Evolutionary conservation across 2,329 filamentous ascomycete genomes (phyloP).

Genomic region (Cordyceps farinosa): DNA sequence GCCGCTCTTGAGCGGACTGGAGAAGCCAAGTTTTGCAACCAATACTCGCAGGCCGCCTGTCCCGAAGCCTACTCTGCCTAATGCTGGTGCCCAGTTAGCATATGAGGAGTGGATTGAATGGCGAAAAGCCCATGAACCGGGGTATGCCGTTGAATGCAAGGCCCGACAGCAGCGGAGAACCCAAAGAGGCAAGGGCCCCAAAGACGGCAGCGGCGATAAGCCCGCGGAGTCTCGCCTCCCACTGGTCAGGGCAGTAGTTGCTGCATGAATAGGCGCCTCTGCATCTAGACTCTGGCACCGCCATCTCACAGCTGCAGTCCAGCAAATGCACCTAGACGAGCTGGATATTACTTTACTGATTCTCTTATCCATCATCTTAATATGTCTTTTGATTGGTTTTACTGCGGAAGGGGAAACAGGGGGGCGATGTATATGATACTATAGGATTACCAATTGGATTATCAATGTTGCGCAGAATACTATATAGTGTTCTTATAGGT

Average conservation of each 20-base stretch:
- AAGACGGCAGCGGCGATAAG: background rate
- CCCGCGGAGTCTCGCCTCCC: background rate
- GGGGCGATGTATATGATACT: background rate
- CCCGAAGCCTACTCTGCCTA: constrained; percentile 40
- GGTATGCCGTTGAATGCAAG: constrained; percentile 46
- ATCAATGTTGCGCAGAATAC: background rate
- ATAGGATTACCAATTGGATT: constrained; percentile 14
- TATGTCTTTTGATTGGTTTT: background rate
- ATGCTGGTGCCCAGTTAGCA: constrained; percentile 40
- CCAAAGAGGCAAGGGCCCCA: constrained; percentile 25
- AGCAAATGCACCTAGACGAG: background rate
- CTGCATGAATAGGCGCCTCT: background rate
- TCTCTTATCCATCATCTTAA: background rate
- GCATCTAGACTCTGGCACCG: background rate
- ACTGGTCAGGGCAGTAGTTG: background rate
- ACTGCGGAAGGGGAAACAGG: background rate
- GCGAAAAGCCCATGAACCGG: constrained; percentile 46
- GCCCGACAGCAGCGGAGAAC: constrained; percentile 39
- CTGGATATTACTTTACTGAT: background rate
- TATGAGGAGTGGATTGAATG: constrained; percentile 49
- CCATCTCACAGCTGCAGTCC: background rate
- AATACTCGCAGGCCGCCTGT: constrained; percentile 23
- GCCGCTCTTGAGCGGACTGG: background rate
- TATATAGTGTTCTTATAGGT: background rate
- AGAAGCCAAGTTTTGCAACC: background rate